Evolutionary conservation across 257 asterid genomes (phyloP), one percentile per base, ranked within the genome.

Genomic region (Nicotiana sylvestris): DNA sequence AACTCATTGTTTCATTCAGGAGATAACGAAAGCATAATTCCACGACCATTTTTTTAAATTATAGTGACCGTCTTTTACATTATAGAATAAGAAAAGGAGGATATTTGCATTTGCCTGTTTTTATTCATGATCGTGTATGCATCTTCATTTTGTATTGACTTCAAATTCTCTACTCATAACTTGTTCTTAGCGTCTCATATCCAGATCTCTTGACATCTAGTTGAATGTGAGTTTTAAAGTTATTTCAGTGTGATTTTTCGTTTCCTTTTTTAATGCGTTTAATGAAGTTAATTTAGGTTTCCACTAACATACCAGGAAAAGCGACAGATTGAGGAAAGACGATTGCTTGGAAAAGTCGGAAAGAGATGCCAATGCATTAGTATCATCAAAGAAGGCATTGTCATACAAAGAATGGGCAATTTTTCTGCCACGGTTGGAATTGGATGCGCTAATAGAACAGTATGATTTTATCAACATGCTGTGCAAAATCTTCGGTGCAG

Each of bases 381-480:
- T 49, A 10, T 74, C 80, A 72, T 21, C 83, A 66, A 53, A 60
- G 5, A 53, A 4, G 58, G 33, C 53, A 30, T 64, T 55, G 30
- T n/a, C 61, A 79, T 69, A 77, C 76, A 51, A 82, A 82, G 85
- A 79, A 82, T 74, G 64, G 80, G 43, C 62, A 49, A 25, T 74
- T 46, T 49, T 49, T 8, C 43, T 49, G 80, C 80, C 62, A 74
- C 80, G 8, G 21, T 49, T 27, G 64, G 64, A 53, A 43, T 13
- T 53, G 16, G 57, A 11, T 53, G 57, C 15, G 17, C 3, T 49
- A 74, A 18, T 13, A 10, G 30, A 82, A 55, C 60, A 49, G 46
- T 29, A 68, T 30, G 55, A 65, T 21, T 76, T 72, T 56, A 27
- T 53, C 78, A 57, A 78, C 77, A 33, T 27, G 49, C 29, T 21